Conservation (phyloP, 768 basidiomycete species). For the Pleurotus eryngii region DNA sequence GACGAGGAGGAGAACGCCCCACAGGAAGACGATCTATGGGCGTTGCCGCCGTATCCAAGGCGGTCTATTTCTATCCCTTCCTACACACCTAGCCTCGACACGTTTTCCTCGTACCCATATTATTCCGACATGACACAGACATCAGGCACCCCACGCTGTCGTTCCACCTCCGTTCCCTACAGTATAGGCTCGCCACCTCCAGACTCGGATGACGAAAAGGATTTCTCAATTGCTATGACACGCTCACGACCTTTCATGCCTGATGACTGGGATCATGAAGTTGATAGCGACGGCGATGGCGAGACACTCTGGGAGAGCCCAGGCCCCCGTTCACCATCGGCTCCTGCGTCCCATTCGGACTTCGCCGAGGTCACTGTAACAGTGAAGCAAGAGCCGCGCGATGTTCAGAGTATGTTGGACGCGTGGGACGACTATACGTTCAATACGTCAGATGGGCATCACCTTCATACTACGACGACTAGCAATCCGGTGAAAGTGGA, state of each 20-base stretch:
- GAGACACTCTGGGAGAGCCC: slow-evolving; percentile 65
- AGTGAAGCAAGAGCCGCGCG: slow-evolving; percentile 60
- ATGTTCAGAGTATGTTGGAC: slow-evolving; percentile 63
- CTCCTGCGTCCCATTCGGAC: slow-evolving; percentile 35
- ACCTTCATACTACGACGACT: slow-evolving; percentile 39
- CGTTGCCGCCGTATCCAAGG: slow-evolving; percentile 54
- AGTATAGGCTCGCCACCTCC: slow-evolving; percentile 68
- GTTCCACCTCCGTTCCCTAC: slow-evolving; percentile 56
- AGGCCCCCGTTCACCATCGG: slow-evolving; percentile 60
- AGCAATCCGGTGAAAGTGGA: slow-evolving; percentile 39
- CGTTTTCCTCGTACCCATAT: slow-evolving; percentile 21
- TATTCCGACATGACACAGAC: slow-evolving; percentile 22
- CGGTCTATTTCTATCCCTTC: slow-evolving; percentile 54
- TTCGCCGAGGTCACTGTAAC: slow-evolving; percentile 16
- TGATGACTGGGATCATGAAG: slow-evolving; percentile 44
- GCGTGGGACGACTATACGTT: slow-evolving; percentile 61
- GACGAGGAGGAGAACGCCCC: slow-evolving; percentile 26
- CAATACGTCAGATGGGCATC: slow-evolving; percentile 35
- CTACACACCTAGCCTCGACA: slow-evolving; percentile 47
- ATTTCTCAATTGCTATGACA: slow-evolving; percentile 45
- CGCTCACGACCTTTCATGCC: slow-evolving; percentile 30
- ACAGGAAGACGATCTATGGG: slow-evolving; percentile 41
- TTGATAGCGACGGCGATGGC: slow-evolving; percentile 50
- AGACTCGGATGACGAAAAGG: slow-evolving; percentile 64
- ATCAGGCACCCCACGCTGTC: slow-evolving; percentile 34